phyloP scores from a whole-genome alignment of 768 basidiomycete genomes.

The Boletus sp. region DNA sequence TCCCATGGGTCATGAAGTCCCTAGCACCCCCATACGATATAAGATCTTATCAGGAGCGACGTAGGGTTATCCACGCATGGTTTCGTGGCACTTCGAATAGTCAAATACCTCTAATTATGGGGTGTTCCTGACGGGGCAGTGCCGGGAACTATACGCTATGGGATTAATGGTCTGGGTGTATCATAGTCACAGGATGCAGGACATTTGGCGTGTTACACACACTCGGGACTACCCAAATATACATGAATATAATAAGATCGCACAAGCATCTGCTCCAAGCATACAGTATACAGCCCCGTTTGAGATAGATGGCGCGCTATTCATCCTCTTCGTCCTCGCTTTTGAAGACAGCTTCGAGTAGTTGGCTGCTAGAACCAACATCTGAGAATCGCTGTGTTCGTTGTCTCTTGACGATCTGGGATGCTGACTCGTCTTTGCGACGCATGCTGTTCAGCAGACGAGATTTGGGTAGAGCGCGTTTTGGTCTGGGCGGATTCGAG shows the following conservation, averaged over 20 bases:
- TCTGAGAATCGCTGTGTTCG: slow-evolving; percentile 22
- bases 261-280: background rate
- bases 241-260: slow-evolving; percentile 2
- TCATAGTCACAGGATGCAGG: background rate
- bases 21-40: background rate
- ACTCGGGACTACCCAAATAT: background rate
- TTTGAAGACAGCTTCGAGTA: background rate
- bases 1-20: background rate
- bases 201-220: background rate
- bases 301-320: background rate
- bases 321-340: slow-evolving; percentile 18
- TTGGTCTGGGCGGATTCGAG: slow-evolving; percentile 16
- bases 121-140: background rate
- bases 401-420: slow-evolving; percentile 21
- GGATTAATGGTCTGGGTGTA: background rate
- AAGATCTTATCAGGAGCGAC: background rate
- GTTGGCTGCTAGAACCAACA: slow-evolving; percentile 9
- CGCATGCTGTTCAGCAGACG: slow-evolving; percentile 8
- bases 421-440: slow-evolving; percentile 1
- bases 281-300: background rate
- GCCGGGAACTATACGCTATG: background rate
- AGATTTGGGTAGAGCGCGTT: slow-evolving; percentile 28
- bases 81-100: background rate
- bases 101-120: no score
- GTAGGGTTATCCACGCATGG: background rate